Percentiles rank a stretch among this genome's conserved stretches.
Evolutionary conservation across 805 yeast genomes (phyloP).

Genomic region (Barnettozyma populi): DNA sequence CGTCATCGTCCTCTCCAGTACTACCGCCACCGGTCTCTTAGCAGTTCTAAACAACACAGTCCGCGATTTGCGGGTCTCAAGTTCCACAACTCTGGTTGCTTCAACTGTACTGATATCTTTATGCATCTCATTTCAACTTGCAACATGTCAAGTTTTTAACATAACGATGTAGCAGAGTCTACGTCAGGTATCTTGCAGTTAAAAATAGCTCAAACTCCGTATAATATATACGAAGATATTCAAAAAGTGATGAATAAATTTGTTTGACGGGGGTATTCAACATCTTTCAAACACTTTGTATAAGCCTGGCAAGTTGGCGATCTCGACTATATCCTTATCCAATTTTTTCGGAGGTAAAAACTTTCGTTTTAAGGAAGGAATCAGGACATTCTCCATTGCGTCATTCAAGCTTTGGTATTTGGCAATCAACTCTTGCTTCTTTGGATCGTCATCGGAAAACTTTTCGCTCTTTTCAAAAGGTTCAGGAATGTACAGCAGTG

Average conservation of each 20-base stretch:
- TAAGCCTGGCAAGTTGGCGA: constrained; percentile 87
- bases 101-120: background rate
- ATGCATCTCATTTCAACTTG: background rate
- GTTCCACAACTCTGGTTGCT: too few relatives aligned
- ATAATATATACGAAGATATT: too few relatives aligned
- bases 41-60: too few relatives aligned
- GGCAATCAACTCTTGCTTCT: constrained; percentile 22
- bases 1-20: background rate
- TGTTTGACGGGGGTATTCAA: background rate
- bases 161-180: background rate
- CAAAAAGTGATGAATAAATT: background rate
- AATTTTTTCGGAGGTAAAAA: constrained; percentile 59
- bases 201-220: background rate
- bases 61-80: background rate
- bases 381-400: constrained; percentile 49
- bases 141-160: too few relatives aligned
- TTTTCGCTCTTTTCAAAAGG: constrained; percentile 30
- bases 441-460: constrained; percentile 18
- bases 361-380: constrained; percentile 58
- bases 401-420: constrained; percentile 29
- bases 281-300: constrained; percentile 74
- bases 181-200: background rate
- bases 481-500: constrained; percentile 70
- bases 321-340: constrained; percentile 58
- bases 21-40: background rate